Conservation (phyloP, 768 basidiomycete species). For the Rhizopogon roseolus region DNA sequence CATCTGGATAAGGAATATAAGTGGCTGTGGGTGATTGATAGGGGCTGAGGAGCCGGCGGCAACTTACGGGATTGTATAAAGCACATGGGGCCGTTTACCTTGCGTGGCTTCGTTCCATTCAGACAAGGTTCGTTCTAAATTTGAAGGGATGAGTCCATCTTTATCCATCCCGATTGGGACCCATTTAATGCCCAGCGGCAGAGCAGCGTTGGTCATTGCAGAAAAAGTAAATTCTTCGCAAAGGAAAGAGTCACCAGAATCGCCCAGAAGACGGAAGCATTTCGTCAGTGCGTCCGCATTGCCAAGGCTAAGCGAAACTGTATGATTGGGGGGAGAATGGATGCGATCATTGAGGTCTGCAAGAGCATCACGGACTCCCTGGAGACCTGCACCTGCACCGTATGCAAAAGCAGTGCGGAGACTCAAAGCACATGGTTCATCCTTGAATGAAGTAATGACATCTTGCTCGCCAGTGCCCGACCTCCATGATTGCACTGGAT, state of each 20-base stretch:
- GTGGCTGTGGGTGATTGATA: not conserved
- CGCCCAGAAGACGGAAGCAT: conserved; percentile 36
- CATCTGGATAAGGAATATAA: conserved; percentile 12
- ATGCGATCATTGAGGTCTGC: conserved; percentile 30
- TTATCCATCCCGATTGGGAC: conserved; percentile 44
- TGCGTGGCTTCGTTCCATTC: conserved; percentile 39
- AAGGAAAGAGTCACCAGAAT: conserved; percentile 38
- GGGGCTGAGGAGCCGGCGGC: not conserved
- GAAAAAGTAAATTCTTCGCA: conserved; percentile 41
- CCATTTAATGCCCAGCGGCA: conserved; percentile 36
- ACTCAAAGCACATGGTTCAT: conserved; percentile 23
- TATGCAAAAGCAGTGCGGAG: conserved; percentile 34
- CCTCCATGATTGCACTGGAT: conserved; percentile 28
- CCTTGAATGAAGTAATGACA: conserved; percentile 23
- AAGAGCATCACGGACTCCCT: conserved; percentile 28
- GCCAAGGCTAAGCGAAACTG: conserved; percentile 32
- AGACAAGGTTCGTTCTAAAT: conserved; percentile 38
- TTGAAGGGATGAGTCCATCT: conserved; percentile 44
- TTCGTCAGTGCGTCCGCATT: conserved; percentile 40
- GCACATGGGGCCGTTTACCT: conserved; percentile 45
- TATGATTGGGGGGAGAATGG: conserved; percentile 28
- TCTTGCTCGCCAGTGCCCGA: conserved; percentile 22
- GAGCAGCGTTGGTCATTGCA: conserved; percentile 36
- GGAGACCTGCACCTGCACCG: conserved; percentile 30
- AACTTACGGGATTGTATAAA: conserved; percentile 46